Evolutionary conservation across 257 asterid genomes (phyloP).

Genomic region (Mentha longifolia): DNA sequence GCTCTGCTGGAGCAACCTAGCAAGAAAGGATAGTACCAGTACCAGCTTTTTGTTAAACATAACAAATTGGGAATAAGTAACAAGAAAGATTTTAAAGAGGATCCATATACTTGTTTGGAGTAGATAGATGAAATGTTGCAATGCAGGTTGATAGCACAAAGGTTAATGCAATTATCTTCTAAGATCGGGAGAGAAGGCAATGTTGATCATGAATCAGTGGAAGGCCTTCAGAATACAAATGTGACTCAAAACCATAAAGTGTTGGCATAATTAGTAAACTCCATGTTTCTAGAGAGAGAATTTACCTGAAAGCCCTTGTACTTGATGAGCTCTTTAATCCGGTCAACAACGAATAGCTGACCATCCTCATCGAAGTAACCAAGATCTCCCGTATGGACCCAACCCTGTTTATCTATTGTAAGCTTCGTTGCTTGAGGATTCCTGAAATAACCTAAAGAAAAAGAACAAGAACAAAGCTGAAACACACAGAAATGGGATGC

Average conservation of each 20-base stretch:
- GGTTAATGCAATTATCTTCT: background rate
- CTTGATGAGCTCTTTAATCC: conserved; percentile 93
- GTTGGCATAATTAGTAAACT: too few species aligned
- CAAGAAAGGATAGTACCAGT: conserved; percentile 8
- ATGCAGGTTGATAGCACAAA: too few species aligned
- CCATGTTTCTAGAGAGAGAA: background rate
- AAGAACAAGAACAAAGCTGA: background rate
- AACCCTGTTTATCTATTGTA: conserved; percentile 88
- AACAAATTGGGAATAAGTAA: too few species aligned
- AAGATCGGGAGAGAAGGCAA: background rate
- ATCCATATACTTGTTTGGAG: too few species aligned
- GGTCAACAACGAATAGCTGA: conserved; percentile 84
- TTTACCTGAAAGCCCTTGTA: conserved; percentile 90
- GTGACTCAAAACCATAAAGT: background rate
- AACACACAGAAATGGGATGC: background rate
- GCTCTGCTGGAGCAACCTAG: conserved; percentile 99
- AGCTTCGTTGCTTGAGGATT: conserved; percentile 81
- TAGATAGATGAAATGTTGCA: too few species aligned
- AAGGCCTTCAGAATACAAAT: background rate
- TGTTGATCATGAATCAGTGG: background rate
- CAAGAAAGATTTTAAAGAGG: background rate
- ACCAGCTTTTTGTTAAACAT: too few species aligned
- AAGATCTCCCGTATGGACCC: conserved; percentile 97
- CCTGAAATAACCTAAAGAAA: conserved; percentile 71
- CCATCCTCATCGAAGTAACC: conserved; percentile 92